Evolutionary conservation across 2,329 filamentous ascomycete genomes (phyloP).

Genomic region (Aspergillus quadrilineatus): DNA sequence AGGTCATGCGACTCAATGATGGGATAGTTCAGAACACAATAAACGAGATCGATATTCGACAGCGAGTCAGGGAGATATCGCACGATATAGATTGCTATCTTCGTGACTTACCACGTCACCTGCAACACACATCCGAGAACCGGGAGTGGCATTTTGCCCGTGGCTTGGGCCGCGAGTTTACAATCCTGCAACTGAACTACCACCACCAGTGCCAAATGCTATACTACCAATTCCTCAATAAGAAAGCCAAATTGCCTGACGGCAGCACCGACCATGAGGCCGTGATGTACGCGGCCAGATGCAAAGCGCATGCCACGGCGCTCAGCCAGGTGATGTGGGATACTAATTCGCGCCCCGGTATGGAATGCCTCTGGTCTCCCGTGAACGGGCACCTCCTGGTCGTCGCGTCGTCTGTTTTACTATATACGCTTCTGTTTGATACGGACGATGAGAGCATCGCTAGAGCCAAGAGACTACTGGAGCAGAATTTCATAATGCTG

Average conservation of each 20-base stretch:
- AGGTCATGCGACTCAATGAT: constrained; percentile 10
- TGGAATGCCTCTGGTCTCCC: constrained; percentile 11
- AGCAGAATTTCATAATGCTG: constrained; percentile 11
- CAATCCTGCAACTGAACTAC: constrained; percentile 3
- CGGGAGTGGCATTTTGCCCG: neutral
- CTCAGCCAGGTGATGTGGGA: constrained; percentile 11
- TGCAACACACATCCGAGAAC: constrained; percentile 5
- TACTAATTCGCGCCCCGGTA: constrained; percentile 3
- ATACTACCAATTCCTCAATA: constrained; percentile 8
- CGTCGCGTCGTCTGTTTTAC: constrained; percentile 3
- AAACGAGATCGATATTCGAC: neutral
- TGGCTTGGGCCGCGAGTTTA: constrained; percentile 4
- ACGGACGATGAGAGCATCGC: constrained; percentile 3
- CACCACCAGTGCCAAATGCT: constrained; percentile 10
- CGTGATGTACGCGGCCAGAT: constrained; percentile 7
- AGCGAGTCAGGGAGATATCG: neutral
- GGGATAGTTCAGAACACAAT: constrained; percentile 2
- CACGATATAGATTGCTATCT: constrained; percentile 1
- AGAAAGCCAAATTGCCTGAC: neutral
- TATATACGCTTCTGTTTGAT: constrained; percentile 7
- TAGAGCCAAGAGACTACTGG: constrained; percentile 1
- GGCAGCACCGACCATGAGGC: neutral
- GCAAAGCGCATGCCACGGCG: constrained; percentile 5
- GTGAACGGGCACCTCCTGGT: constrained; percentile 10
- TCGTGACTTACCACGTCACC: neutral